A percentile compares a stretch with the other conserved stretches of the same genome.
Conservation (phyloP, 495 filamentous ascomycete genomes). For the Annulohypoxylon maeteangense region DNA sequence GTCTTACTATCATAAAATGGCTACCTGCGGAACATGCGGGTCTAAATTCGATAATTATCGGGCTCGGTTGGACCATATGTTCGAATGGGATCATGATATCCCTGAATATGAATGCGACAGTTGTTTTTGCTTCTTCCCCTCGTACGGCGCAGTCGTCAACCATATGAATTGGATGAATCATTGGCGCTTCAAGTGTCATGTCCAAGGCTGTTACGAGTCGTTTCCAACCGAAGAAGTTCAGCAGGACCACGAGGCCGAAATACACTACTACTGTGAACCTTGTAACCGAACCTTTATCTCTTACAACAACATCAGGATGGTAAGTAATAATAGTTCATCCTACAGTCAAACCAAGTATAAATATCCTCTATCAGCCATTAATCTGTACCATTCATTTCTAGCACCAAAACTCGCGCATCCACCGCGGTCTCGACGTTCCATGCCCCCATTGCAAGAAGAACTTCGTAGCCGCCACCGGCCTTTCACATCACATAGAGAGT, state of each 20-base stretch:
- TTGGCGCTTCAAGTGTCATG: constrained; percentile 27
- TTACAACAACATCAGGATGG: constrained; percentile 47
- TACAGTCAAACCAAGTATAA: too few relatives aligned
- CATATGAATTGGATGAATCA: constrained; percentile 39
- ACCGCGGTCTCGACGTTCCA: constrained; percentile 36
- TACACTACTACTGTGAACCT: constrained; percentile 41
- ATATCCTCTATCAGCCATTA: not conserved
- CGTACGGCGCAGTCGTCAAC: constrained; percentile 17
- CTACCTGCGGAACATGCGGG: constrained; percentile 42
- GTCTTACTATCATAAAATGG: too few relatives aligned
- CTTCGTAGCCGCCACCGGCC: constrained; percentile 42
- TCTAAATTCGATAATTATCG: constrained; percentile 21
- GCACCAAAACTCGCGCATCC: constrained; percentile 46
- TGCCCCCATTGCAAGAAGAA: constrained; percentile 46
- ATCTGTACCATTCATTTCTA: not conserved
- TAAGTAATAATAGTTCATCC: not conserved
- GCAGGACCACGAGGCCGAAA: constrained; percentile 34
- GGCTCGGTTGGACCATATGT: constrained; percentile 40
- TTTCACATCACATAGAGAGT: constrained; percentile 47
- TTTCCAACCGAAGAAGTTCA: constrained; percentile 5
- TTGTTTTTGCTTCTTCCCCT: constrained; percentile 38
- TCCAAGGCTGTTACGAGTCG: constrained; percentile 22
- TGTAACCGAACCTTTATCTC: constrained; percentile 42
- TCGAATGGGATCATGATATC: constrained; percentile 21
- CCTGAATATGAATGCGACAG: constrained; percentile 39